Evolutionary conservation across 768 basidiomycete genomes (phyloP).

Genomic region (Scleroderma bovista): DNA sequence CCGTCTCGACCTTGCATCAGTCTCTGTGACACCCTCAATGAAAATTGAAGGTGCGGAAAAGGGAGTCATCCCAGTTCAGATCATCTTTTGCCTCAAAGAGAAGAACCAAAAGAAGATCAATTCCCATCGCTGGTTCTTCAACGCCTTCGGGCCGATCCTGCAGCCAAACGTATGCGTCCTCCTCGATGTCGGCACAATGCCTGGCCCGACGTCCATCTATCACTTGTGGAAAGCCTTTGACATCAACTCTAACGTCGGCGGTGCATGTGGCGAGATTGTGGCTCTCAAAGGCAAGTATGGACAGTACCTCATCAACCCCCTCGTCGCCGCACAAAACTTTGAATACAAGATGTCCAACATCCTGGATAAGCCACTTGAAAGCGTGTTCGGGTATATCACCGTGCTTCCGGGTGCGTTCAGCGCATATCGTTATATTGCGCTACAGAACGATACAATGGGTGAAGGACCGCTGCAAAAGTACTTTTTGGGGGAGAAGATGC

Average conservation of each 20-base stretch:
- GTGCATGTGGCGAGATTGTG: slow-evolving; percentile 95
- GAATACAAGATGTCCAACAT: slow-evolving; percentile 96
- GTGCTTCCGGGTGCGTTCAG: slow-evolving; percentile 92
- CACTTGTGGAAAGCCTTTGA: slow-evolving; percentile 95
- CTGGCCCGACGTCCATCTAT: slow-evolving; percentile 84
- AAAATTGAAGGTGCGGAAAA: slow-evolving; percentile 77
- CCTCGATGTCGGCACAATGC: slow-evolving; percentile 83
- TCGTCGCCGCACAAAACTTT: slow-evolving; percentile 89
- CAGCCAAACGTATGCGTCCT: slow-evolving; percentile 90
- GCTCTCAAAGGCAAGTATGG: slow-evolving; percentile 85
- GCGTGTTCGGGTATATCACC: slow-evolving; percentile 89
- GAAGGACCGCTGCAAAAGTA: slow-evolving; percentile 93
- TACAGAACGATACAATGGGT: slow-evolving; percentile 79
- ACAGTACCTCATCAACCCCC: slow-evolving; percentile 73
- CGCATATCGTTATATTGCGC: slow-evolving; percentile 84
- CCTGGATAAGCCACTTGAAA: slow-evolving; percentile 86
- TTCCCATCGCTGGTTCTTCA: slow-evolving; percentile 94
- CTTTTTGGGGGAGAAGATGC: slow-evolving; percentile 96
- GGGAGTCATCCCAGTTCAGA: slow-evolving; percentile 82
- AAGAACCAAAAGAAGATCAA: slow-evolving; percentile 97
- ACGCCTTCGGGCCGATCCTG: slow-evolving; percentile 77
- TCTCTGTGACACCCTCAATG: slow-evolving; percentile 75
- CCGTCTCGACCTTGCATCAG: slow-evolving; percentile 33
- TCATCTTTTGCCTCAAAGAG: slow-evolving; percentile 90
- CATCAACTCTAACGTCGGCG: slow-evolving; percentile 84